Conservation (phyloP, 108 stramenopile species). For the Nitzschia sp. region DNA sequence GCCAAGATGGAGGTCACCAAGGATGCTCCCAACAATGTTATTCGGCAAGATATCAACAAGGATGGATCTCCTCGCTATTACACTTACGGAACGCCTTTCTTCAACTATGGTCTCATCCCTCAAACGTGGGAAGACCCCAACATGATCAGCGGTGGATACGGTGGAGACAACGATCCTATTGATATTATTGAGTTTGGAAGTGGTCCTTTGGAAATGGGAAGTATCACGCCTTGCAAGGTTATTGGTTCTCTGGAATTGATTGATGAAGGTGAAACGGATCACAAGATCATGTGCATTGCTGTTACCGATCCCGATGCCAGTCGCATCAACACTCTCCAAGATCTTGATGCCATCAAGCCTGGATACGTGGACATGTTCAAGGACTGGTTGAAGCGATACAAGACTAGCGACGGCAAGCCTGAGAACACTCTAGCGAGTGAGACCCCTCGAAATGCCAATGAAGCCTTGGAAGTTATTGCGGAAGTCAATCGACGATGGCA, state of each 20-base stretch:
- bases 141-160: slow-evolving; percentile 59
- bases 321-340: slow-evolving; percentile 67
- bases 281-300: slow-evolving; percentile 93
- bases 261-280: slow-evolving; percentile 97
- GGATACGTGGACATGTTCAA: slow-evolving; percentile 76
- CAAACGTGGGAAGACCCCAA: slow-evolving; percentile 98
- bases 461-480: slow-evolving; percentile 73
- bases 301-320: slow-evolving; percentile 67
- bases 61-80: slow-evolving; percentile 94
- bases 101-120: slow-evolving; percentile 97
- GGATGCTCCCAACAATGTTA: slow-evolving; percentile 57
- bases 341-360: slow-evolving; percentile 84
- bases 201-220: slow-evolving; percentile 84
- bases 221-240: slow-evolving; percentile 88
- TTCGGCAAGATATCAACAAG: slow-evolving; percentile 88
- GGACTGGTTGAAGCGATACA: slow-evolving; percentile 96
- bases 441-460: slow-evolving; percentile 57
- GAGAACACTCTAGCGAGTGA: slow-evolving; percentile 88
- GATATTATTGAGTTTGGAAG: slow-evolving; percentile 96
- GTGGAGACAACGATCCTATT: slow-evolving; percentile 98
- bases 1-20: slow-evolving; percentile 98
- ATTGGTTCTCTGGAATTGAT: slow-evolving; percentile 93
- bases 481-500: slow-evolving; percentile 83
- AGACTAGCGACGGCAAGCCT: slow-evolving; percentile 94
- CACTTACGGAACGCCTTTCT: slow-evolving; percentile 95